phyloP scores from a whole-genome alignment of 192 early-diverging fungal genomes.

The Piromyces finnis region DNA sequence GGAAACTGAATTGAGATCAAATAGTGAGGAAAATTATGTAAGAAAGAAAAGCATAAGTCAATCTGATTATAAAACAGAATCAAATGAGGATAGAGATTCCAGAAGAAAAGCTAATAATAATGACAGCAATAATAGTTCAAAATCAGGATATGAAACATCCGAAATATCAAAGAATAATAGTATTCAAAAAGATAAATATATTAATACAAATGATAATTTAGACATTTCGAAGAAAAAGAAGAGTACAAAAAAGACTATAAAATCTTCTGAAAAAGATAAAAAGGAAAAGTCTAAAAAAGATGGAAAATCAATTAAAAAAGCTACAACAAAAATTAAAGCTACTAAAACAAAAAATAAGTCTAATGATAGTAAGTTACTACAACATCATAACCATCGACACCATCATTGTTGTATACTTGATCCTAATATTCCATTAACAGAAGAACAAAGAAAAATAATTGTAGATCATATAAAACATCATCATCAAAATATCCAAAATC shows the following conservation, averaged over 20 bases:
- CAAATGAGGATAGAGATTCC: too few relatives aligned
- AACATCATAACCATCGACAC: not conserved
- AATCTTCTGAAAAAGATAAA: too few relatives aligned
- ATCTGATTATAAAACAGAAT: too few relatives aligned
- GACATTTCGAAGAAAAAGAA: too few relatives aligned
- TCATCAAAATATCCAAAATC: not conserved
- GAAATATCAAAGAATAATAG: too few relatives aligned
- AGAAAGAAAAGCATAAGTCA: too few relatives aligned
- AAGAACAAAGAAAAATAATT: not conserved
- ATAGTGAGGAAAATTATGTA: too few relatives aligned
- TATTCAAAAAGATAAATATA: too few relatives aligned
- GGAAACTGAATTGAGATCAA: too few relatives aligned
- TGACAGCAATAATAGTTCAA: not conserved
- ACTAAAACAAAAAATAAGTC: not conserved
- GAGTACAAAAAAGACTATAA: too few relatives aligned
- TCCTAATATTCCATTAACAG: not conserved
- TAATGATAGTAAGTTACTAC: not conserved
- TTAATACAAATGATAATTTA: too few relatives aligned
- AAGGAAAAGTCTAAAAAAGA: not conserved
- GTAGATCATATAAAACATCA: not conserved
- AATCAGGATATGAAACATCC: not conserved
- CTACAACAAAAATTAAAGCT: not conserved
- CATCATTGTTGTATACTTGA: not conserved
- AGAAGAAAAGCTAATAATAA: not conserved
- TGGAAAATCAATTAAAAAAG: not conserved